Evolutionary conservation across 495 filamentous ascomycete genomes (phyloP).

Genomic region (Talaromyces stipitatus): DNA sequence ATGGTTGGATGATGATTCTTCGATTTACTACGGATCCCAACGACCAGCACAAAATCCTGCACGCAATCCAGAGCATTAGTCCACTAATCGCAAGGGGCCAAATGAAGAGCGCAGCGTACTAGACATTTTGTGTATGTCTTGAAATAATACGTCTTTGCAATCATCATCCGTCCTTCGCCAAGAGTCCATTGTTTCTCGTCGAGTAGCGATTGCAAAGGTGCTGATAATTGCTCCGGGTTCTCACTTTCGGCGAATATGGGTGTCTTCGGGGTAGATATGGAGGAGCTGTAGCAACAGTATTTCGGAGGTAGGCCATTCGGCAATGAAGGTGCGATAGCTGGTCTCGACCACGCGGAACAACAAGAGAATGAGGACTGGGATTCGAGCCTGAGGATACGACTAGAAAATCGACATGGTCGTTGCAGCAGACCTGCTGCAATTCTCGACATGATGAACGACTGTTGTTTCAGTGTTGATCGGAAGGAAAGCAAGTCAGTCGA

Average conservation of each 20-base stretch:
- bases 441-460: not conserved
- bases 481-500: too few relatives aligned
- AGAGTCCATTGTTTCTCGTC: slow-evolving; percentile 27
- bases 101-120: slow-evolving; percentile 10
- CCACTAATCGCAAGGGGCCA: not conserved
- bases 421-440: not conserved
- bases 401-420: not conserved
- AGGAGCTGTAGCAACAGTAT: not conserved
- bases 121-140: slow-evolving; percentile 38
- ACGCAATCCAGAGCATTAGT: not conserved
- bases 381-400: not conserved
- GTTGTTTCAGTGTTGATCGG: too few relatives aligned
- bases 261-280: not conserved
- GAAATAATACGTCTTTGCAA: slow-evolving; percentile 40
- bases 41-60: slow-evolving; percentile 7
- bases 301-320: too few relatives aligned
- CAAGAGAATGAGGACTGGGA: not conserved
- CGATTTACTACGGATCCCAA: slow-evolving; percentile 11
- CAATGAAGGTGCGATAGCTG: not conserved
- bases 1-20: slow-evolving; percentile 43
- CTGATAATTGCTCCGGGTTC: slow-evolving; percentile 19
- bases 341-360: not conserved
- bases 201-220: slow-evolving; percentile 18
- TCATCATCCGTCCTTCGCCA: slow-evolving; percentile 27
- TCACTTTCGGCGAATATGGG: slow-evolving; percentile 26